Conservation (phyloP, 805 yeast genomes). For the Candida rishiriensis region DNA sequence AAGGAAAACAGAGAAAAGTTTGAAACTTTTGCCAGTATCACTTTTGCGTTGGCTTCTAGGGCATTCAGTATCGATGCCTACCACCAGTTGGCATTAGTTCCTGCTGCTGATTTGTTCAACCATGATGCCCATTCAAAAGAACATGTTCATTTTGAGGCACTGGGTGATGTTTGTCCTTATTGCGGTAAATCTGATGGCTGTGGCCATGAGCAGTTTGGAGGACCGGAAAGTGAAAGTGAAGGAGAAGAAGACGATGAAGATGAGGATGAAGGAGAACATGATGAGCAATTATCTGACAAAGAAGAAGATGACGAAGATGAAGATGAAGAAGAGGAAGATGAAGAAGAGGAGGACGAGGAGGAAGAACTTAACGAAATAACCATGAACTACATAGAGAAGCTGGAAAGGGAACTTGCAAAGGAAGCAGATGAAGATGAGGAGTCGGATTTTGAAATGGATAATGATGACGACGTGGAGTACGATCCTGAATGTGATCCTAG, state of each 20-base stretch:
- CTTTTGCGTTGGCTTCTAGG: slow-evolving; percentile 64
- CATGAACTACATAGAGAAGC: slow-evolving; percentile 25
- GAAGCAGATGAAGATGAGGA: slow-evolving; percentile 24
- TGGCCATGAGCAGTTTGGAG: slow-evolving; percentile 27
- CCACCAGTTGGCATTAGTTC: slow-evolving; percentile 75
- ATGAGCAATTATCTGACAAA: slow-evolving; percentile 15
- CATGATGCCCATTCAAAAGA: slow-evolving; percentile 54
- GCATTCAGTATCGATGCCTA: slow-evolving; percentile 77
- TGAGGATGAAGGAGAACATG: slow-evolving; percentile 21
- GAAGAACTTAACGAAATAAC: slow-evolving; percentile 27
- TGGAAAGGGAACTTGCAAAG: slow-evolving; percentile 27
- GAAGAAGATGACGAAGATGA: slow-evolving; percentile 22
- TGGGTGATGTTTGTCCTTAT: slow-evolving; percentile 32
- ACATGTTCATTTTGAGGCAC: slow-evolving; percentile 62
- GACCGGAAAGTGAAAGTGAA: slow-evolving; percentile 28
- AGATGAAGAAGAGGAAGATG: slow-evolving; percentile 23
- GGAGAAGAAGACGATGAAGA: slow-evolving; percentile 25
- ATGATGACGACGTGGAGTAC: slow-evolving; percentile 16
- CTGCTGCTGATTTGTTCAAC: slow-evolving; percentile 88
- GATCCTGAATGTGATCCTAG: slow-evolving; percentile 21
- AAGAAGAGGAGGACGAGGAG: slow-evolving; percentile 20
- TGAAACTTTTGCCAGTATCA: slow-evolving; percentile 49
- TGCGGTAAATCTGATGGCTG: slow-evolving; percentile 31
- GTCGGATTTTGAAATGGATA: slow-evolving; percentile 17
- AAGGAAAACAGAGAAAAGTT: slow-evolving; percentile 30